phyloP scores from a whole-genome alignment of 73 alveolate species.

The Paramecium primaurelia region DNA sequence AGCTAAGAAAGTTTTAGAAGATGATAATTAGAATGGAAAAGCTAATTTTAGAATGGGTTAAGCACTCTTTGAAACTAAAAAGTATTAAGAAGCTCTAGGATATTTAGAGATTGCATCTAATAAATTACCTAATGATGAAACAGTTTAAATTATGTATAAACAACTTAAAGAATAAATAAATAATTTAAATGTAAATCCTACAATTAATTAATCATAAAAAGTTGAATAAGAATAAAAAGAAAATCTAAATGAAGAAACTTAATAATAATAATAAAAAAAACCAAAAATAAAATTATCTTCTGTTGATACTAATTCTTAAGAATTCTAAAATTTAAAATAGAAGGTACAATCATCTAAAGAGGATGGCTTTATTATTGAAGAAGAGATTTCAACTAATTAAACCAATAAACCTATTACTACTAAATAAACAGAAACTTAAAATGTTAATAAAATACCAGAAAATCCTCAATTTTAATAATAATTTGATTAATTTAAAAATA shows the following conservation, averaged over 20 bases:
- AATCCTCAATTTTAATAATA: neutral
- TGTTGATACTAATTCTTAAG: neutral
- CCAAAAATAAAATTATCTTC: neutral
- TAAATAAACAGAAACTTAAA: neutral
- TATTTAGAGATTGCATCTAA: conserved; percentile 69
- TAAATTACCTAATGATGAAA: conserved; percentile 22
- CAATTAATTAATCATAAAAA: neutral
- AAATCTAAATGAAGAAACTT: neutral
- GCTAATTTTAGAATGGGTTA: conserved; percentile 77
- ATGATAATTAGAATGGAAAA: conserved; percentile 46
- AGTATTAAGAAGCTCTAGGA: conserved; percentile 69
- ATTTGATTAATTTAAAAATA: neutral
- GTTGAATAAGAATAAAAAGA: neutral
- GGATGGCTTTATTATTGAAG: neutral
- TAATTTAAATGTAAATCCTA: neutral
- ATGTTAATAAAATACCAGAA: neutral
- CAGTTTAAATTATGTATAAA: neutral
- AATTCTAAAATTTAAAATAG: neutral
- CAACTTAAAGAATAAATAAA: neutral
- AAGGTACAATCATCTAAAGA: neutral
- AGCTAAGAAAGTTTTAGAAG: neutral
- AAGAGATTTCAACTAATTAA: neutral
- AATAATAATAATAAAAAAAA: neutral
- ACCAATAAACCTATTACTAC: neutral
- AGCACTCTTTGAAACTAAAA: conserved; percentile 67